Base-by-base conservation (phyloP, 768 basidiomycete genomes). In the Tubosaeta sp. region DNA sequence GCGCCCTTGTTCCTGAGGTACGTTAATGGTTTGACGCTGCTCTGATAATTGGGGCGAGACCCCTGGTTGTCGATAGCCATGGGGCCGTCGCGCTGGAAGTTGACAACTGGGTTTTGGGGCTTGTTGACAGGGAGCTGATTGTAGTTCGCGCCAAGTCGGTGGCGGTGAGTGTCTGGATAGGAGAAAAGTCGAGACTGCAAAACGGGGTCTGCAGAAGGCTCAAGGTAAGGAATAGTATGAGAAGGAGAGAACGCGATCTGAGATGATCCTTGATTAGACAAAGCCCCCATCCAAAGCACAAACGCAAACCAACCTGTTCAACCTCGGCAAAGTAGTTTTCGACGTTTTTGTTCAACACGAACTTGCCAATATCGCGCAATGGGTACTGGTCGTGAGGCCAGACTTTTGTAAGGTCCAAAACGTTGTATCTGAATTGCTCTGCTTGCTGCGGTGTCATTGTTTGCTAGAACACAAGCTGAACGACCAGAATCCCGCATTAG, bases 241-340 rank as follows among this genome's bases (percentile, higher is more conserved):
- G 90, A 87, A 0, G 94, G 94, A 18, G 91, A 81, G 77, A 91
- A 94, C 3, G 93, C 93, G 52, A 72, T 75, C 79, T 86, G 52
- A 22, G 25, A 44, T 12, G 13, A 18, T 27, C 24, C 43, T 32
- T 13, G 8, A 29, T 57, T 19, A 58, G 19, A 53, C 59, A 27
- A 25, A 49, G 46, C n/a, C 10, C n/a, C 41, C 38, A 24, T 29
- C 25, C 6, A 44, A 57, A 65, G 64, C 55, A 62, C 59, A 67
- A 54, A 69, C 67, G 56, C 59, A 16, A 64, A 54, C 76, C 57
- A 31, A 89, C 87, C 75, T 97, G 93, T 69, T 98, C 94, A 41
- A 94, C 85, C 73, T 97, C 94, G 45, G 92, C 85, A 52, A 96
- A 96, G 80, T 92, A 96, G 74, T 92, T 91, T 65, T 85, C 74